Conservation (phyloP, 106 monocot species). For the Iris macrosiphon region DNA sequence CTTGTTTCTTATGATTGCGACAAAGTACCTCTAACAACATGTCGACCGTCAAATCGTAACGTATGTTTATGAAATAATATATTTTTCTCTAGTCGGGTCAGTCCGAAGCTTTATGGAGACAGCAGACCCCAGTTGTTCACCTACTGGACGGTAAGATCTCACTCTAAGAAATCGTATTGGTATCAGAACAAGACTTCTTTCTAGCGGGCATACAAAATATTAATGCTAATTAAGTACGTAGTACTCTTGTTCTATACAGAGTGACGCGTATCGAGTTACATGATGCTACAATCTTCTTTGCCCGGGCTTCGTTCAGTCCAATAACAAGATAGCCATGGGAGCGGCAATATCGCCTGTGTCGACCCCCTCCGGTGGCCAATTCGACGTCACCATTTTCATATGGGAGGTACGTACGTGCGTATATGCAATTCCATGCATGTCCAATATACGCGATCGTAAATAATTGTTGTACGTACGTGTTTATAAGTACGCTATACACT, state of each 20-base stretch:
- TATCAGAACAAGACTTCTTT: too few relatives aligned
- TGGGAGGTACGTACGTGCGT: conserved; percentile 80
- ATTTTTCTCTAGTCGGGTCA: conserved; percentile 98
- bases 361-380: conserved; percentile 25
- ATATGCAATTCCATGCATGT: too few relatives aligned
- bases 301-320: conserved; percentile 58
- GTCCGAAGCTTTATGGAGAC: conserved; percentile 98
- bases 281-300: conserved; percentile 73
- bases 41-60: too few relatives aligned
- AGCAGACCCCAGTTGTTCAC: conserved; percentile 88
- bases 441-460: too few relatives aligned
- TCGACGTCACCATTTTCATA: conserved; percentile 51
- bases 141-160: conserved; percentile 76
- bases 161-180: background rate
- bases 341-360: conserved; percentile 61
- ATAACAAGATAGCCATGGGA: conserved; percentile 61
- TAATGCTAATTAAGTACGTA: too few relatives aligned
- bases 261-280: conserved; percentile 57
- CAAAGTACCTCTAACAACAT: too few relatives aligned
- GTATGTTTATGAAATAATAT: conserved; percentile 56
- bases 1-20: too few relatives aligned
- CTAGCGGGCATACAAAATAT: too few relatives aligned
- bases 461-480: too few relatives aligned
- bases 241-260: too few relatives aligned
- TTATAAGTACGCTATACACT: too few relatives aligned